These are phyloP conservation scores for Lathyrus tuberosus DNA, from an alignment of 306 rosid species.

Conservation along the genomic window DNA sequence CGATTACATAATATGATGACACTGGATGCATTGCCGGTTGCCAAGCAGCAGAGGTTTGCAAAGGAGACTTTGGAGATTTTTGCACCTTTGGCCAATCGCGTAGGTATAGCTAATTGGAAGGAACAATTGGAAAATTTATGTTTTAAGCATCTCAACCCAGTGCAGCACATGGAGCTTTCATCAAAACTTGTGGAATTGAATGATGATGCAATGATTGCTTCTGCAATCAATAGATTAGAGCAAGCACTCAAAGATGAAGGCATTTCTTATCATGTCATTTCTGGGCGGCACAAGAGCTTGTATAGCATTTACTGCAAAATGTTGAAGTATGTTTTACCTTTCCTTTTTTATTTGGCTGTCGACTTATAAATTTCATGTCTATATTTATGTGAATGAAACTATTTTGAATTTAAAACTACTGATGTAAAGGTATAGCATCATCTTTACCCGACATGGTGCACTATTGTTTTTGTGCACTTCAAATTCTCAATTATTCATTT, in stretches of 20 bases:
- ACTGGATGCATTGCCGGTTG: constrained; percentile 71
- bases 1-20: constrained; percentile 96
- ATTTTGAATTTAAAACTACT: constrained; percentile 11
- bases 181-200: constrained; percentile 74
- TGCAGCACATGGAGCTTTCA: constrained; percentile 69
- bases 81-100: constrained; percentile 90
- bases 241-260: constrained; percentile 67
- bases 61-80: constrained; percentile 98
- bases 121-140: constrained; percentile 84
- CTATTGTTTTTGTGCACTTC: constrained; percentile 21
- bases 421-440: neutral
- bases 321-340: constrained; percentile 66
- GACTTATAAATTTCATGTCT: neutral
- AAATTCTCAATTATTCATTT: constrained; percentile 28
- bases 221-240: constrained; percentile 70
- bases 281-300: constrained; percentile 93
- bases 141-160: constrained; percentile 83
- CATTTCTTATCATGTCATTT: constrained; percentile 74
- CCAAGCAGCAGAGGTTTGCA: constrained; percentile 87
- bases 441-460: constrained; percentile 1
- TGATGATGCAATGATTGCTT: constrained; percentile 79
- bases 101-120: constrained; percentile 94
- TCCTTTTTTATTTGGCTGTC: constrained; percentile 24
- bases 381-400: constrained; percentile 4
- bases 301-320: constrained; percentile 85